Evolutionary conservation across 78 protist genomes (phyloP), one percentile per base, ranked within the genome.

Genomic region (Corallochytrium limacisporum): DNA sequence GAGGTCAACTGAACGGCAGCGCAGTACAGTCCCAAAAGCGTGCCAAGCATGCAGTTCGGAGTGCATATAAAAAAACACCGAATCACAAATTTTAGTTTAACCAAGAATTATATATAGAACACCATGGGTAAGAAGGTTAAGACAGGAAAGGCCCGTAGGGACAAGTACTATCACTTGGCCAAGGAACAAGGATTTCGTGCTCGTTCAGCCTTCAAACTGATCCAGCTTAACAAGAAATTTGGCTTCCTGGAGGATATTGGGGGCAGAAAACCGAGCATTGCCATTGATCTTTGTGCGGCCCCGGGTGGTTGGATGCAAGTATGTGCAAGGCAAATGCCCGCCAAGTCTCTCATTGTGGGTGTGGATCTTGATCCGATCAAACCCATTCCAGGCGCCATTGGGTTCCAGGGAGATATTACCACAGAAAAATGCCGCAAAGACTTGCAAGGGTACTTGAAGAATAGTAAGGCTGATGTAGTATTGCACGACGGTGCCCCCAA

Each of bases 401-500:
- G 88, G 28, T 28, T 94, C n/a, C 49, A 37, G 42, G 94, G 75
- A 31, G 99, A 97, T 81, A 97, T 97, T 72, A 94, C 98, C 1
- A 92, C 98, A 10, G 84, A 71, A 15, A 50, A 75, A 60, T 92
- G 97, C 75, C 80, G 95, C 15, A 24, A 54, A 24, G 79, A 40
- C 20, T 44, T 96, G 39, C 62, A 39, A 35, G 50, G 59, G 33
- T 47, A 80, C 33, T 67, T 89, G 32, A 65, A 88, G 49, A 46
- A 62, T 32, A 35, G 63, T 63, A 31, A 1, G 33, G 57, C 46
- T 15, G 74, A 62, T 24, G 2, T 13, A 32, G 98, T 96, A 44
- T 69, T 97, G 37, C 92, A 98, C 84, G 99, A 98, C 72, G 99
- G 99, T 76, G 95, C 99, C 12, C 99, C 99, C 24, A 96, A 95